phyloP scores from a whole-genome alignment of 2,329 filamentous ascomycete genomes.

The Phaeomoniella chlamydospora region DNA sequence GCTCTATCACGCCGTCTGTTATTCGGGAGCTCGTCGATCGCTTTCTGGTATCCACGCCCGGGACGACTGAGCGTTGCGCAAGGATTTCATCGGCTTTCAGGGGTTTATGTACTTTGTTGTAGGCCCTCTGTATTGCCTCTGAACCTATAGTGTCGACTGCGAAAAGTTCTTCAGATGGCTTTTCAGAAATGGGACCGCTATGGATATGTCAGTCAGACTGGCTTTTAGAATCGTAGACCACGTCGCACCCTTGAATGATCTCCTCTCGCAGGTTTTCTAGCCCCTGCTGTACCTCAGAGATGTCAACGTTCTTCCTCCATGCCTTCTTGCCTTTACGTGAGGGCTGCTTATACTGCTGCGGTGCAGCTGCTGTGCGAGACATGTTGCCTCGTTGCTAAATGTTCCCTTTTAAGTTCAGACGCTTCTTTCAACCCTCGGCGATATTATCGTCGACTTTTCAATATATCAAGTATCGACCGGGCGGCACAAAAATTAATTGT shows the following conservation, averaged over 20 bases:
- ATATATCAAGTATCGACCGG: too few species aligned
- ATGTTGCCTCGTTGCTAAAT: background rate
- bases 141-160: slow-evolving; percentile 65
- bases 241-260: slow-evolving; percentile 66
- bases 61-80: slow-evolving; percentile 65
- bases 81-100: slow-evolving; percentile 90
- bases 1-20: slow-evolving; percentile 56
- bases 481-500: too few species aligned
- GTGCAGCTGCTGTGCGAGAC: slow-evolving; percentile 30
- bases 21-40: slow-evolving; percentile 51
- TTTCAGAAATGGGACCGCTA: slow-evolving; percentile 77
- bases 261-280: slow-evolving; percentile 75
- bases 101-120: slow-evolving; percentile 56
- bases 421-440: background rate
- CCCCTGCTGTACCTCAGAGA: slow-evolving; percentile 71
- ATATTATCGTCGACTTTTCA: too few species aligned
- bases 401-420: background rate
- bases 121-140: slow-evolving; percentile 46
- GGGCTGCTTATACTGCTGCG: slow-evolving; percentile 70
- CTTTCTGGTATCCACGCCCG: slow-evolving; percentile 66
- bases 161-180: slow-evolving; percentile 72
- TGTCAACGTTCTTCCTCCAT: slow-evolving; percentile 96
- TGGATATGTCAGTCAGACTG: slow-evolving; percentile 4
- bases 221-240: slow-evolving; percentile 6
- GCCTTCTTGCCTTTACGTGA: slow-evolving; percentile 97